phyloP scores from a whole-genome alignment of 2,329 filamentous ascomycete species.

The Akanthomyces uredinophilus region DNA sequence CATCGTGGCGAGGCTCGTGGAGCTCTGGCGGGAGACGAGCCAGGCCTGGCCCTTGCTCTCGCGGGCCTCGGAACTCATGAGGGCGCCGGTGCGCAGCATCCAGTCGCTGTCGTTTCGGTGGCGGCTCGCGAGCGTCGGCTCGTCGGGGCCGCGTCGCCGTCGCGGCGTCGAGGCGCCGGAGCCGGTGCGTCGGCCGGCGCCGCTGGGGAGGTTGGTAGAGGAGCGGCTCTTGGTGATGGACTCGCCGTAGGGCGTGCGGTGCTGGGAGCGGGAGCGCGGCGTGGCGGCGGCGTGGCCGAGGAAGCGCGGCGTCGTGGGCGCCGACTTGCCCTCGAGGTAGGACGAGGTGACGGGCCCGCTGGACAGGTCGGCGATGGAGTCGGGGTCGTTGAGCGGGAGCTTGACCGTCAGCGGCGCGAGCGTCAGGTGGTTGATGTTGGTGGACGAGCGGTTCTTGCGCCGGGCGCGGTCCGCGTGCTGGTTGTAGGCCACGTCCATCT shows the following conservation, averaged over 20 bases:
- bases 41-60: constrained; percentile 66
- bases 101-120: constrained; percentile 55
- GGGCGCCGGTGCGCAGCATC: constrained; percentile 57
- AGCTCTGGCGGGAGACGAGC: constrained; percentile 61
- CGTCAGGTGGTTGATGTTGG: constrained; percentile 54
- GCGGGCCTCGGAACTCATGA: constrained; percentile 56
- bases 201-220: constrained; percentile 46
- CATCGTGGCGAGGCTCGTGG: constrained; percentile 53
- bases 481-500: constrained; percentile 57
- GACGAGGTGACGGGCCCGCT: constrained; percentile 33
- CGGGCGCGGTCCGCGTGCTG: constrained; percentile 53
- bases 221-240: constrained; percentile 58
- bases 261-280: constrained; percentile 42
- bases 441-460: constrained; percentile 54
- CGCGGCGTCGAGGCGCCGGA: constrained; percentile 31
- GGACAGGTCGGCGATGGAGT: constrained; percentile 40
- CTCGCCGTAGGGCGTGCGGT: constrained; percentile 33
- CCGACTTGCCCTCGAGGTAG: constrained; percentile 58
- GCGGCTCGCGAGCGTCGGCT: constrained; percentile 26
- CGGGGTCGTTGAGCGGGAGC: constrained; percentile 52
- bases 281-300: constrained; percentile 53
- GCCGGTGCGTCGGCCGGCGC: constrained; percentile 17
- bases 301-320: constrained; percentile 59
- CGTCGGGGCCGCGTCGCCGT: constrained; percentile 29
- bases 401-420: constrained; percentile 61